Percentiles rank a stretch among this genome's conserved stretches.
phyloP scores from a whole-genome alignment of 2,329 filamentous ascomycete genomes.

The Colletotrichum tofieldiae region DNA sequence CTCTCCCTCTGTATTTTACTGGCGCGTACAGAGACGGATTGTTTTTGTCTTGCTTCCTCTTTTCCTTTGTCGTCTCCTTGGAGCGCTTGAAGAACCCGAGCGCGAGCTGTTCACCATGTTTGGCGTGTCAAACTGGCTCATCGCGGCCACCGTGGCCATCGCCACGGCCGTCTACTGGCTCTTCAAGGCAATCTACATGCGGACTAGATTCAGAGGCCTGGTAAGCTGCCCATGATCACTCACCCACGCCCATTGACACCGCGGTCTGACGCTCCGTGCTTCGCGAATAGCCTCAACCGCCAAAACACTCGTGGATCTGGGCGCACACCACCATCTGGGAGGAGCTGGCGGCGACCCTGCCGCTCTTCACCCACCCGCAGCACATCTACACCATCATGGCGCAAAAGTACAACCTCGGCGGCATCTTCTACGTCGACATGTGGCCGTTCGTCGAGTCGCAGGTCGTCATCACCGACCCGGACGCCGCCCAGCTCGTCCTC shows the following conservation, averaged over 20 bases:
- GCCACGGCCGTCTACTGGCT: conserved; percentile 37
- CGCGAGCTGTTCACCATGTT: conserved; percentile 20
- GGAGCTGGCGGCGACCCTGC: conserved; percentile 40
- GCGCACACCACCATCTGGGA: conserved; percentile 46
- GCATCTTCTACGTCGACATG: conserved; percentile 53
- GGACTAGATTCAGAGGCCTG: conserved; percentile 32
- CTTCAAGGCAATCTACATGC: conserved; percentile 35
- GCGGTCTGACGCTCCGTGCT: neutral
- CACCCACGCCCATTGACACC: neutral
- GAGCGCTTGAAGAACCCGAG: neutral
- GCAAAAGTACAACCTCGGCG: conserved; percentile 47
- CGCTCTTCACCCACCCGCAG: conserved; percentile 47
- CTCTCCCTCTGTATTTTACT: neutral
- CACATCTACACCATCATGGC: conserved; percentile 46
- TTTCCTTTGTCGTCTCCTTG: neutral
- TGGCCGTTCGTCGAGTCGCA: conserved; percentile 50
- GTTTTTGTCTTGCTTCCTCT: neutral
- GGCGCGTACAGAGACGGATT: neutral
- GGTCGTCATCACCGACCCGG: conserved; percentile 48
- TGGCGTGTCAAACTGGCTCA: conserved; percentile 36
- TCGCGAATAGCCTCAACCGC: conserved; percentile 23
- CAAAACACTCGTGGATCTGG: conserved; percentile 45
- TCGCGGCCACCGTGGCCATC: conserved; percentile 33
- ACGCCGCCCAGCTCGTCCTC: conserved; percentile 46
- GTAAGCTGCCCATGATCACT: neutral